Base-by-base conservation (phyloP, 108 stramenopile species). In the Aurantiochytrium sp. region DNA sequence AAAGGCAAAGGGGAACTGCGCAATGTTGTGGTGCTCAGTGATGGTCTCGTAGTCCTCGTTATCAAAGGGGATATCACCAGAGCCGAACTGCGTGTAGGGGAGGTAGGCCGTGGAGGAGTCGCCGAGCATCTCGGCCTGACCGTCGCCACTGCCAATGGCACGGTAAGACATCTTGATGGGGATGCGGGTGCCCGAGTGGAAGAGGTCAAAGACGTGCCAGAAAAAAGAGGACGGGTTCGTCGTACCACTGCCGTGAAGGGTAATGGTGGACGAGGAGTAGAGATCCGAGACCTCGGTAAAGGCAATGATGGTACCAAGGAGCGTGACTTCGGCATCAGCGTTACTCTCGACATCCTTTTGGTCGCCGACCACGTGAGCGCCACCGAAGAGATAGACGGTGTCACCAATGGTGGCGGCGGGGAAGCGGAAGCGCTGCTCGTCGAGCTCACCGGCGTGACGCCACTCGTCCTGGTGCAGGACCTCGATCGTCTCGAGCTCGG, bases 151-250 rank as follows among this genome's bases (percentile, higher is more conserved):
- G 51, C 97, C 97, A 44, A 97, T 94, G 72, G 93, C 97, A 88
- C 97, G 96, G 93, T 97, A 97, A 23, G 97, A 95, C 89, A 96
- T 91, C 14, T 92, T 93, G 29, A 92, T 87, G 69, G 95, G 95
- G 25, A 91, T 58, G 73, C 95, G 95, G 88, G 94, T 89, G 44
- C 92, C 95, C 21, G 92, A 92, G 44, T 92, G 64, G 44, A 94
- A 90, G 59, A 60, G 92, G 58, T 93, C 92, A 92, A 97, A 94
- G 49, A 96, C 93, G 58, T 94, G 90, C 95, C 96, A 96, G 73
- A 93, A 95, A 91, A 95, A 97, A 87, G 95, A 95, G 69, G 94
- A 94, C 35, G 96, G 96, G 88, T 97, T 97, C 23, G 96, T 97
- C 16, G 96, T 97, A 18, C 96, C 96, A 49, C 91, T 92, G 57